Conservation (phyloP, 2,329 filamentous ascomycete species). For the Cytospora schulzeri region DNA sequence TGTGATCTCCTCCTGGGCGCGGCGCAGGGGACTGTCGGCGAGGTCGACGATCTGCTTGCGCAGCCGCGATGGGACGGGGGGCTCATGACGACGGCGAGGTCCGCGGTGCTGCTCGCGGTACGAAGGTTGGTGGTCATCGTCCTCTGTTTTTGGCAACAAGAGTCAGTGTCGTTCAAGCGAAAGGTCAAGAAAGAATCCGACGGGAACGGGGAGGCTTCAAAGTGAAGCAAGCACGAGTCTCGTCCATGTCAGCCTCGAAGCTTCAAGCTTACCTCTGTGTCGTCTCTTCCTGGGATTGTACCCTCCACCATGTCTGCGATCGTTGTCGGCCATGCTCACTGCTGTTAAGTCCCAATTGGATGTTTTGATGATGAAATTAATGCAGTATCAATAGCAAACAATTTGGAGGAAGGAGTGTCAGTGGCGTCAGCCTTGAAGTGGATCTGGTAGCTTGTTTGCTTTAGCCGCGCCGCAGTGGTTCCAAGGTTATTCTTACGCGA, state of each 20-base stretch:
- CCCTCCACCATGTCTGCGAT: conserved; percentile 56
- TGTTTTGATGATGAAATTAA: neutral
- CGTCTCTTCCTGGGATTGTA: conserved; percentile 73
- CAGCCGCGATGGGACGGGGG: conserved; percentile 68
- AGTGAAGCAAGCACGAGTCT: neutral
- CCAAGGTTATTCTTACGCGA: neutral
- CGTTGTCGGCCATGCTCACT: conserved; percentile 56
- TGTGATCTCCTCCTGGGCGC: conserved; percentile 76
- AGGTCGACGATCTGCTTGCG: conserved; percentile 78
- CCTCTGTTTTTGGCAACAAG: conserved; percentile 42
- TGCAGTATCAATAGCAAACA: neutral
- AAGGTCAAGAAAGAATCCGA: neutral
- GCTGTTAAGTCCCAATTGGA: conserved; percentile 1
- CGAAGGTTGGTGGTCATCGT: conserved; percentile 60
- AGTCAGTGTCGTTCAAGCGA: conserved; percentile 1
- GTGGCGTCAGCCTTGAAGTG: conserved; percentile 20
- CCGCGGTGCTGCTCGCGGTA: conserved; percentile 69
- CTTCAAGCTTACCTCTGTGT: conserved; percentile 64
- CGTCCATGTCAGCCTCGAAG: neutral
- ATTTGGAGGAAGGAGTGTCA: neutral
- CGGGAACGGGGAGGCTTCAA: neutral
- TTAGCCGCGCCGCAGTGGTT: conserved; percentile 13
- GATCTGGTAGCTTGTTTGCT: conserved; percentile 17
- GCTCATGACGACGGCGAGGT: conserved; percentile 72
- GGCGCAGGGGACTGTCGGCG: conserved; percentile 78